phyloP scores from a whole-genome alignment of 2,329 filamentous ascomycete species.

The Beauveria sp. region DNA sequence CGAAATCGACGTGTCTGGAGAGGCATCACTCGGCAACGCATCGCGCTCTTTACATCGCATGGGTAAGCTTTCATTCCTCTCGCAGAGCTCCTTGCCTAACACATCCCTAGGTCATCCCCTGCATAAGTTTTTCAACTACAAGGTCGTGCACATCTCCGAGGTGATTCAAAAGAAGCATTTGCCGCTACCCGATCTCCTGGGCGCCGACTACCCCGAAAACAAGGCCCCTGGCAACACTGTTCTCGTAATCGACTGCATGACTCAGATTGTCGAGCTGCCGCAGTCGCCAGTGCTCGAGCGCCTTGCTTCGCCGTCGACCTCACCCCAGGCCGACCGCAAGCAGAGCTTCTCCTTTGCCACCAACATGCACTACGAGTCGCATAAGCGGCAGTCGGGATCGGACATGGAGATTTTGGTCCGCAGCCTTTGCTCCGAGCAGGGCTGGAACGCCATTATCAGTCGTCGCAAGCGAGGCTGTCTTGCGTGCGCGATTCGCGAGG shows the following conservation, averaged over 20 bases:
- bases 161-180: conserved; percentile 41
- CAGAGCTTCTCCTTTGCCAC: conserved; percentile 35
- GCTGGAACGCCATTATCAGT: conserved; percentile 67
- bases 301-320: conserved; percentile 21
- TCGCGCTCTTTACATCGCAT: conserved; percentile 41
- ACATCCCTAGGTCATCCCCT: conserved; percentile 47
- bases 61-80: conserved; percentile 26
- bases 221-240: conserved; percentile 29
- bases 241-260: conserved; percentile 58
- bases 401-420: conserved; percentile 64
- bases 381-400: conserved; percentile 51
- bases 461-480: conserved; percentile 61
- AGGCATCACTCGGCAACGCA: conserved; percentile 34
- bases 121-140: conserved; percentile 56
- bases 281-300: conserved; percentile 40
- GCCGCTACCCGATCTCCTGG: conserved; percentile 40
- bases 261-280: conserved; percentile 39
- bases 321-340: conserved; percentile 25
- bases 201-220: conserved; percentile 26
- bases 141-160: conserved; percentile 50
- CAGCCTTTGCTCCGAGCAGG: conserved; percentile 65
- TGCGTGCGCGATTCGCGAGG: conserved; percentile 67
- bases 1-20: conserved; percentile 45
- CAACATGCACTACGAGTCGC: conserved; percentile 49
- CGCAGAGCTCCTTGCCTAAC: conserved; percentile 13